phyloP scores from a whole-genome alignment of 768 basidiomycete genomes.

The Panus rudis region DNA sequence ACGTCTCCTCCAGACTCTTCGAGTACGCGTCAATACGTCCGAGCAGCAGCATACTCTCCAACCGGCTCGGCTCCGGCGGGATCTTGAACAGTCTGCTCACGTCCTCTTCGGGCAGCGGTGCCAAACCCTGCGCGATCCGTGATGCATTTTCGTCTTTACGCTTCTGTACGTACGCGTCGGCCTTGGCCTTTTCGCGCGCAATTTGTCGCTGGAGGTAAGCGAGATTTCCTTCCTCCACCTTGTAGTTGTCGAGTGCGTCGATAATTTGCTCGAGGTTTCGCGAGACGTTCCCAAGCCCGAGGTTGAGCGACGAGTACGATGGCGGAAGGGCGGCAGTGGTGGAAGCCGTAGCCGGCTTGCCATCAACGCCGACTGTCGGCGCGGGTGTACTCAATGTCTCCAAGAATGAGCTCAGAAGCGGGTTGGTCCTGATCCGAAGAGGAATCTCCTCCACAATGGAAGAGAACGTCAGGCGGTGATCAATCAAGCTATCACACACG shows the following conservation, averaged over 20 bases:
- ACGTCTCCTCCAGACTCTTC: conserved; percentile 62
- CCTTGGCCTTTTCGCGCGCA: conserved; percentile 72
- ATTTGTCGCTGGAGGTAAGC: conserved; percentile 86
- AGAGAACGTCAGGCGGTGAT: conserved; percentile 77
- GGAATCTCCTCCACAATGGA: conserved; percentile 84
- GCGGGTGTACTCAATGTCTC: conserved; percentile 47
- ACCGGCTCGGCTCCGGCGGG: conserved; percentile 77
- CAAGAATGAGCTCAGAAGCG: conserved; percentile 75
- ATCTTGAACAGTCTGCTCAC: conserved; percentile 81
- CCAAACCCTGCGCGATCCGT: conserved; percentile 75
- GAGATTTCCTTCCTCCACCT: conserved; percentile 88
- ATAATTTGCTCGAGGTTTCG: conserved; percentile 79
- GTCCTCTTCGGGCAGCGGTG: conserved; percentile 84
- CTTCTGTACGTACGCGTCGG: conserved; percentile 75
- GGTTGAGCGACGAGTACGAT: conserved; percentile 63
- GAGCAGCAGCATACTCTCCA: conserved; percentile 80
- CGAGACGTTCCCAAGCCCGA: conserved; percentile 62
- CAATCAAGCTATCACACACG: conserved; percentile 52
- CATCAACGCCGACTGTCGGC: conserved; percentile 31
- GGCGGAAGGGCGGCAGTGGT: conserved; percentile 43
- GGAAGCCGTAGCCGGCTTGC: conserved; percentile 23
- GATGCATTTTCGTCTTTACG: conserved; percentile 83
- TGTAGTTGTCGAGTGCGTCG: conserved; percentile 79
- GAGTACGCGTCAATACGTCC: conserved; percentile 86
- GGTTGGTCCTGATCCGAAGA: conserved; percentile 75